Evolutionary conservation across 495 filamentous ascomycete genomes (phyloP), one percentile per base, ranked within the genome.

Genomic region (Penicillium desertorum): DNA sequence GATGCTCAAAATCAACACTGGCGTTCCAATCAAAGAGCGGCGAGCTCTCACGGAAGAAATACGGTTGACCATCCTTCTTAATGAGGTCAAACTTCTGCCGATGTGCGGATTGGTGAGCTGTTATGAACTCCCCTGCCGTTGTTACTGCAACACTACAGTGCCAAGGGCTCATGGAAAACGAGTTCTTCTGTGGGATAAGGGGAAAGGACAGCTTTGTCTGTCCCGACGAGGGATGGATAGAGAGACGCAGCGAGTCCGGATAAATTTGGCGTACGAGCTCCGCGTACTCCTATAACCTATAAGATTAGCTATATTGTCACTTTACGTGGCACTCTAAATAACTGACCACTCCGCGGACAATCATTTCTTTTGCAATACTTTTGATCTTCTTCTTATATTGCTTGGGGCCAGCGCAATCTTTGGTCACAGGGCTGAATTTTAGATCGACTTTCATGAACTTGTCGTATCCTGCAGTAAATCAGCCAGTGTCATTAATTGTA

Each of bases 301-400:
- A 5, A 32, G 8, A 16, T 43, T n/a, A 43, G 37, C 7, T 4
- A 19, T 5, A n/a, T 14, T 19, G 32, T 2, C 9, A 10, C 8
- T 10, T 37, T n/a, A 36, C 22, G 17, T 12, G 29, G 45, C 16
- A 7, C 25, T 39, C n/a, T 3, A 27, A 16, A 23, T 16, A 10
- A 55, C 44, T 36, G 16, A 55, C 53, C 30, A 55, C 53, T 8
- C 53, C 53, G 1, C 53, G 53, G 10, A 47, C 32, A 27, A 55
- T 55, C 53, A 55, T 55, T 2, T 14, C 8, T 12, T 55, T 55
- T 25, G 53, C 53, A 29, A 55, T 55, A 10, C 6, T 27, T n/a
- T 55, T 55, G 14, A 55, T 45, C 12, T n/a, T 55, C 53, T 47
- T 55, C 25, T 55, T 47, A 39, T 55, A 55, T 47, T 55, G 53